phyloP scores from a whole-genome alignment of 2,329 filamentous ascomycete genomes.

The Didymosphaeria variabile region DNA sequence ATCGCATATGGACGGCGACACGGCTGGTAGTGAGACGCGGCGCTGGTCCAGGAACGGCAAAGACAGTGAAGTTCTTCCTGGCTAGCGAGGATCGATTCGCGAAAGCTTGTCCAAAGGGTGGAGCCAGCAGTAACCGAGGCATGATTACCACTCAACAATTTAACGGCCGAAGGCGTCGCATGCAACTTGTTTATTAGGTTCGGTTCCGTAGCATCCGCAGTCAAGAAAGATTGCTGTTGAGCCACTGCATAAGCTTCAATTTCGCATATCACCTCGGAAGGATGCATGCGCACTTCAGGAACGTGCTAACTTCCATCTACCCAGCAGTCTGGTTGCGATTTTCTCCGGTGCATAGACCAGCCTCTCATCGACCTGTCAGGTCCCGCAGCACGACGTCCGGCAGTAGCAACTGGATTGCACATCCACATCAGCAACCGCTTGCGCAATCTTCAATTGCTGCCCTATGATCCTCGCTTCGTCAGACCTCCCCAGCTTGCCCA shows the following conservation, averaged over 20 bases:
- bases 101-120: not conserved
- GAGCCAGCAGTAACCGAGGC: conserved; percentile 5
- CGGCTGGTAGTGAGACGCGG: not conserved
- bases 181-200: not conserved
- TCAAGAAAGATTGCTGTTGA: no score
- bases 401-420: conserved; percentile 69
- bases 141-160: not conserved
- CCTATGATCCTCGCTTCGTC: conserved; percentile 60
- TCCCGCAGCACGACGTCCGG: conserved; percentile 23
- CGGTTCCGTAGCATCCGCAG: no score
- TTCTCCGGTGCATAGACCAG: not conserved
- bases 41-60: not conserved
- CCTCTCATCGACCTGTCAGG: not conserved
- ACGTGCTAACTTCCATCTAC: not conserved
- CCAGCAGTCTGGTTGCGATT: not conserved
- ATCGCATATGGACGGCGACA: not conserved
- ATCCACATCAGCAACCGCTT: conserved; percentile 67
- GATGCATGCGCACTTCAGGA: not conserved
- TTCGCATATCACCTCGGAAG: not conserved
- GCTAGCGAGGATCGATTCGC: not conserved
- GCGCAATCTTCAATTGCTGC: conserved; percentile 61
- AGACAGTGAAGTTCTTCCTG: not conserved
- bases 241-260: no score
- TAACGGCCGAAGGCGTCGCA: not conserved
- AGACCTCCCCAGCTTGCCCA: conserved; percentile 62